phyloP scores from a whole-genome alignment of 1,284 basidiomycete species.

The Ceratobasidium sp. region DNA sequence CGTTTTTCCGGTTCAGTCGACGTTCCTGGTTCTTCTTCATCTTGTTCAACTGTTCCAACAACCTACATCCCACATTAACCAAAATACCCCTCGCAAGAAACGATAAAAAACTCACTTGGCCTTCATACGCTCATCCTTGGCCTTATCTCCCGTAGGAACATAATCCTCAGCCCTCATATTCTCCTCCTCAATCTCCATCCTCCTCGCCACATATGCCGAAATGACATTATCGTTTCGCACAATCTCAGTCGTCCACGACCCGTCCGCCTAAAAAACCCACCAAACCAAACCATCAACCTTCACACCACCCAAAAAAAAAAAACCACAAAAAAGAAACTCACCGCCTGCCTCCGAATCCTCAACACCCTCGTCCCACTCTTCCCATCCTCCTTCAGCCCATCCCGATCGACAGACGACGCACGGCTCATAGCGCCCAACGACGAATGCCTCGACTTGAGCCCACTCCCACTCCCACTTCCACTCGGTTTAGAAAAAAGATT shows the following conservation, averaged over 20 bases:
- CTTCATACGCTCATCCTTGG: slow-evolving; percentile 85
- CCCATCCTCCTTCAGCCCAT: slow-evolving; percentile 57
- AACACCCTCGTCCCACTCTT: slow-evolving; percentile 73
- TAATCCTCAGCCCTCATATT: slow-evolving; percentile 86
- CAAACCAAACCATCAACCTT: not conserved
- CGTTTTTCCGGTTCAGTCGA: slow-evolving; percentile 93
- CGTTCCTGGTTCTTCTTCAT: slow-evolving; percentile 98
- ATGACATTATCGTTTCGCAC: slow-evolving; percentile 94
- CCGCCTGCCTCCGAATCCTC: slow-evolving; percentile 80
- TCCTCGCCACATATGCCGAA: slow-evolving; percentile 87
- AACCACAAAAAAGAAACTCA: slow-evolving; percentile 58
- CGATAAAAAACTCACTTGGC: slow-evolving; percentile 72
- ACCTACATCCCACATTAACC: slow-evolving; percentile 62
- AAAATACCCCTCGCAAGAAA: slow-evolving; percentile 27
- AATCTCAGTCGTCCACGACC: slow-evolving; percentile 90
- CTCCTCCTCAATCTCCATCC: slow-evolving; percentile 89
- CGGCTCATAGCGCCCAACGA: slow-evolving; percentile 61
- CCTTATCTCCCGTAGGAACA: slow-evolving; percentile 89
- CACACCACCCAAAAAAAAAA: slow-evolving; percentile 12
- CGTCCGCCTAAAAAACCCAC: slow-evolving; percentile 70
- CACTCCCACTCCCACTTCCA: not conserved
- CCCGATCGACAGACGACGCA: slow-evolving; percentile 77
- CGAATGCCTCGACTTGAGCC: slow-evolving; percentile 37
- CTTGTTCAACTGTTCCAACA: slow-evolving; percentile 92
- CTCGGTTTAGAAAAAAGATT: not conserved